phyloP scores from a whole-genome alignment of 768 basidiomycete species.

The Pleurotus pulmonarius region DNA sequence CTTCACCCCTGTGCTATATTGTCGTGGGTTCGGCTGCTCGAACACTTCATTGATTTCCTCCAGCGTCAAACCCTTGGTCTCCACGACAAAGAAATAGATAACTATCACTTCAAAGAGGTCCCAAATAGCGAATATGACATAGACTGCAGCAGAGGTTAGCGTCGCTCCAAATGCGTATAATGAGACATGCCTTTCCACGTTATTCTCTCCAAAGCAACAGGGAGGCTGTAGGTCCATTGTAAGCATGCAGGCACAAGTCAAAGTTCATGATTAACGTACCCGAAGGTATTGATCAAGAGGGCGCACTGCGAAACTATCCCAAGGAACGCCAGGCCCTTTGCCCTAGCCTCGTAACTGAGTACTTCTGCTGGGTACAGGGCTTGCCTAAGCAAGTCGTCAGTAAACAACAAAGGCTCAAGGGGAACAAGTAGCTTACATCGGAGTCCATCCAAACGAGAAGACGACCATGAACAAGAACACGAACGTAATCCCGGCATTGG shows the following conservation, averaged over 20 bases:
- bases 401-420: not conserved
- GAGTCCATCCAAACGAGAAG: constrained; percentile 55
- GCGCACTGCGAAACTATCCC: constrained; percentile 38
- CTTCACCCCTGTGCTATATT: constrained; percentile 25
- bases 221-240: constrained; percentile 26
- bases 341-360: constrained; percentile 44
- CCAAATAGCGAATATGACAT: constrained; percentile 51
- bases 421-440: constrained; percentile 32
- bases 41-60: constrained; percentile 58
- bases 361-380: constrained; percentile 53
- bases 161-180: constrained; percentile 39
- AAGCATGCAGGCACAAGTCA: not conserved
- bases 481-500: constrained; percentile 51
- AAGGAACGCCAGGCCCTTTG: constrained; percentile 51
- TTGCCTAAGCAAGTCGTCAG: constrained; percentile 30
- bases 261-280: constrained; percentile 22
- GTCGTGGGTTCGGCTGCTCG: constrained; percentile 43
- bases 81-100: constrained; percentile 42
- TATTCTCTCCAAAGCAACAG: constrained; percentile 41
- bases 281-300: constrained; percentile 48
- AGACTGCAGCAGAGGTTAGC: constrained; percentile 34
- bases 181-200: constrained; percentile 38
- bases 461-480: constrained; percentile 49
- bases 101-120: constrained; percentile 44
- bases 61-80: constrained; percentile 44